Evolutionary conservation across 2,329 filamentous ascomycete genomes (phyloP), one percentile per base, ranked within the genome.

Genomic region (Pseudogymnoascus sp.): DNA sequence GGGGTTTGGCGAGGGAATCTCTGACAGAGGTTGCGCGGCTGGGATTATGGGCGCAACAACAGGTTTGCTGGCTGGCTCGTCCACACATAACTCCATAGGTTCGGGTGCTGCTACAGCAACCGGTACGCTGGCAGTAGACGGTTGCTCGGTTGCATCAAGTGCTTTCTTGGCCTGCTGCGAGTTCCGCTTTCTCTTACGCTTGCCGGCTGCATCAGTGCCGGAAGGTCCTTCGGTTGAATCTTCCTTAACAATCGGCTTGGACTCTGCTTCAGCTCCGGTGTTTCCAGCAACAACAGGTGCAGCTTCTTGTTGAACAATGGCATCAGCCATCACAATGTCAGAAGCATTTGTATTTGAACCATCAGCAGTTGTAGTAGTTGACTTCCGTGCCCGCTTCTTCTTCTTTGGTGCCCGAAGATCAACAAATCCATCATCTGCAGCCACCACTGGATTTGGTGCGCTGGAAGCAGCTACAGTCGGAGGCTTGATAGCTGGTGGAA

Each of bases 311-410:
- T 8, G 18, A 31, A 10, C 13, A 21, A 55, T 21, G 12, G 10
- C 29, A 3, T 55, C 48, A 15, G 2, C 13, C n/a, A 18, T 33
- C 15, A 21, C 29, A 33, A 35, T n/a, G 4, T 55, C 48, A 5
- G 48, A 1, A n/a, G 48, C 8, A 55, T 55, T 55, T 3, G 15
- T 18, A 12, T 33, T 35, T 5, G 29, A 35, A 6, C 5, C n/a
- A 4, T 4, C 29, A 13, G 33, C 15, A 55, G 48, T 21, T 21
- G 29, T 29, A 33, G 15, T 7, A 12, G 48, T 55, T 13, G 58
- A 59, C 37, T 59, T 59, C 8, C 58, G 58, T 39, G 33, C 33
- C 12, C 58, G 58, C 58, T 40, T 59, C 37, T 59, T 59, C 58
- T 59, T 59, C 58, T 59, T 59, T 40, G 58, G 58, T 39, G 58